Evolutionary conservation across 805 yeast genomes (phyloP), one percentile per base, ranked within the genome.

Genomic region (Saccharomycopsis fibuligera): DNA sequence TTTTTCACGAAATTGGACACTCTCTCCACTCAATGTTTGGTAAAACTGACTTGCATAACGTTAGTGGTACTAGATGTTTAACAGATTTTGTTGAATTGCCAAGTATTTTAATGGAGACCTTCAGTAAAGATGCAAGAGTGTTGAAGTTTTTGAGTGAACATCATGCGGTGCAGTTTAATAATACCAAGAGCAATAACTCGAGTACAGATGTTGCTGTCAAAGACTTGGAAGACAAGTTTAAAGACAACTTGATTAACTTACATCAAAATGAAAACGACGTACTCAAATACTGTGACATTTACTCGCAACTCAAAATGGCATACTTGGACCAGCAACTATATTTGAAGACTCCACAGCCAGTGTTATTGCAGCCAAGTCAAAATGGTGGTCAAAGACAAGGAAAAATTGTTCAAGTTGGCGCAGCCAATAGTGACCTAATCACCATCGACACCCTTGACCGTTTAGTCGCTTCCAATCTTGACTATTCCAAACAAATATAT

Each of bases 1-100:
- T 93, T 17, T 93, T 93, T 68, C 99, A 93, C 65, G 99, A 93
- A 66, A 89, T 93, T 96, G 99, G 99, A 0, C 99, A 93, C 65
- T 98, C 98, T 1, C 85, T 93, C 78, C 99, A 93, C 63, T 87
- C 97, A 2, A 91, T 93, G 96, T 68, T 93, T 19, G 99, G 98
- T 0, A 75, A 91, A 54, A 93, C 99, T 0, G 73, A 82, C 38
- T 67, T 91, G 45, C 99, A 93, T 62, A 93, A 89, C 62, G 83
- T 91, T 6, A 82, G 95, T 30, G 99, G 99, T 2, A 93, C 99
- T 0, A 74, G 99, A 51, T 91, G 98, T 62, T 85, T 87, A 3
- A 87, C 98, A 0, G 99, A 93, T 63, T 93, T 93, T 67, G 99
- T 93, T 16, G 99, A 93, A 64, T 68, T 93, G 39, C 99, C 99